phyloP scores from a whole-genome alignment of 1,284 basidiomycete species.

The Paramarasmius palmivorus region DNA sequence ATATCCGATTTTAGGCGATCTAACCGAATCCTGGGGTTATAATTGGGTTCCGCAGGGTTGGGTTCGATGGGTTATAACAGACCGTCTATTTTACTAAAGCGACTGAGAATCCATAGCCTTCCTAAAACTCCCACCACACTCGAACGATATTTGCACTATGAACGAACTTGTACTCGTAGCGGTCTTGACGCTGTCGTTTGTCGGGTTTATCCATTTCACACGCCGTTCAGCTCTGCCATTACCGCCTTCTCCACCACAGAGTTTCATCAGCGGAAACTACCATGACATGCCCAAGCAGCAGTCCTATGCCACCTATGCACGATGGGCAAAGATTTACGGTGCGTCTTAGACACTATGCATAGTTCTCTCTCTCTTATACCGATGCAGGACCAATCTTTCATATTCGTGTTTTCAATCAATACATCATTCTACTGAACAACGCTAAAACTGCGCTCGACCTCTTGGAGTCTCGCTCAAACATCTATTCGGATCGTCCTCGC shows the following conservation, averaged over 20 bases:
- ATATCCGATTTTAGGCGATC: too few relatives aligned
- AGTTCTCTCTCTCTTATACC: background rate
- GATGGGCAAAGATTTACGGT: constrained; percentile 5
- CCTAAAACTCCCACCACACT: too few relatives aligned
- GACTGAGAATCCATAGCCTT: too few relatives aligned
- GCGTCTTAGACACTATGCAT: background rate
- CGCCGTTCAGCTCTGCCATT: constrained; percentile 23
- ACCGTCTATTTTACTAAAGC: too few relatives aligned
- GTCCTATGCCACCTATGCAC: background rate
- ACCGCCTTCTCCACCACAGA: background rate
- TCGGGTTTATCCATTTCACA: constrained; percentile 60
- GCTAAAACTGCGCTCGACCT: constrained; percentile 29
- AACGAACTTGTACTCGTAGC: constrained; percentile 9
- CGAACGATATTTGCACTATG: too few relatives aligned
- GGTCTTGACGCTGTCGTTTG: constrained; percentile 9
- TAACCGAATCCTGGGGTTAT: too few relatives aligned
- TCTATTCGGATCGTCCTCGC: constrained; percentile 34
- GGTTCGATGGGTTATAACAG: too few relatives aligned
- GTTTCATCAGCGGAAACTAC: background rate
- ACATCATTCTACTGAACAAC: constrained; percentile 34
- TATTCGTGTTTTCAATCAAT: constrained; percentile 22
- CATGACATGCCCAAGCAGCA: background rate
- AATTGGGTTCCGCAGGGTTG: too few relatives aligned
- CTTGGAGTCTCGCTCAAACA: constrained; percentile 29
- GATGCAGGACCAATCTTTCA: constrained; percentile 25